Evolutionary conservation across 192 early-diverging fungal genomes (phyloP).

Genomic region (Piromyces finnis): DNA sequence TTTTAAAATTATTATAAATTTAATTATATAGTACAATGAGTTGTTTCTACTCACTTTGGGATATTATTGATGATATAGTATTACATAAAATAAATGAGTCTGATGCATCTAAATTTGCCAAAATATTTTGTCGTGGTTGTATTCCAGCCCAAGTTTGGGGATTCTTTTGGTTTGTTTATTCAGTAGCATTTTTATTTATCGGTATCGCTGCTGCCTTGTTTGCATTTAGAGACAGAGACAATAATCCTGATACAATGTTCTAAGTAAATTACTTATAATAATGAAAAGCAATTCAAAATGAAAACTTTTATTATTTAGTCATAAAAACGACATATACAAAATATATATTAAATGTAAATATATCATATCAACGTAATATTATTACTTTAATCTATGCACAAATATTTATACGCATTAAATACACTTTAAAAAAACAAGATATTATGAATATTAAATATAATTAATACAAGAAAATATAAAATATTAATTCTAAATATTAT

Average conservation of each 20-base stretch:
- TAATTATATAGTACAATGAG: slow-evolving; percentile 53
- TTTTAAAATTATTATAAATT: no score
- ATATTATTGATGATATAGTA: slow-evolving; percentile 81
- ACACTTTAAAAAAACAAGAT: no score
- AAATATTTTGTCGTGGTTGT: slow-evolving; percentile 39
- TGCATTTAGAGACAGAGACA: slow-evolving; percentile 32
- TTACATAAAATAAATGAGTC: slow-evolving; percentile 81
- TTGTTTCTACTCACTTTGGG: slow-evolving; percentile 80
- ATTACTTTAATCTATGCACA: no score
- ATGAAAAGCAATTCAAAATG: background rate
- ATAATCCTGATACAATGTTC: background rate
- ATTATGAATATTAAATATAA: no score
- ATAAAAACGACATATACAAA: no score
- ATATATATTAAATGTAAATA: no score
- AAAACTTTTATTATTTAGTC: no score
- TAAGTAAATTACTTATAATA: background rate
- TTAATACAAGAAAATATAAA: no score
- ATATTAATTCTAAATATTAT: no score
- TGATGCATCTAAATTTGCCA: slow-evolving; percentile 77
- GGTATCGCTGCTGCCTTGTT: slow-evolving; percentile 65
- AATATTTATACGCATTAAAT: no score
- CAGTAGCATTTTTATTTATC: slow-evolving; percentile 55
- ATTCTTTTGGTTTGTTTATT: slow-evolving; percentile 74
- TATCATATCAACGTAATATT: no score
- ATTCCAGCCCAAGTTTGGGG: slow-evolving; percentile 72